phyloP scores from a whole-genome alignment of 2,329 filamentous ascomycete species.

The Colletotrichum tofieldiae region DNA sequence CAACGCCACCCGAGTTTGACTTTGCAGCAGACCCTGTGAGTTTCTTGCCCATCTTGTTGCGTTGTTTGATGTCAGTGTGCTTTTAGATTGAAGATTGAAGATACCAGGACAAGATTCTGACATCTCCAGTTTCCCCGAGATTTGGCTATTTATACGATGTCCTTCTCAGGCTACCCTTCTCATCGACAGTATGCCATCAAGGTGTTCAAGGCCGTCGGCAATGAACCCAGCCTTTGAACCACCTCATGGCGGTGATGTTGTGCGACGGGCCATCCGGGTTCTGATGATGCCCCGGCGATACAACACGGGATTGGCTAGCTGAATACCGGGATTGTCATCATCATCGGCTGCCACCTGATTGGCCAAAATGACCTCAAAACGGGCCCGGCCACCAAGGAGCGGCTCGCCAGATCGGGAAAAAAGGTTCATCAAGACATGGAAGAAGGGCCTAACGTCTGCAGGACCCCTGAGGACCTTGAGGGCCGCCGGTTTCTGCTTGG shows the following conservation, averaged over 20 bases:
- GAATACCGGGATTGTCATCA: constrained; percentile 32
- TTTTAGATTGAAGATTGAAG: neutral
- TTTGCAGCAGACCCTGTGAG: constrained; percentile 32
- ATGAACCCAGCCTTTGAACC: neutral
- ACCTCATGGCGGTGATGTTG: neutral
- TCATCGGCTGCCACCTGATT: constrained; percentile 34
- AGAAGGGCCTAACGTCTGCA: neutral
- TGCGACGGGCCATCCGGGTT: constrained; percentile 36
- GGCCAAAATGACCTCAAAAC: constrained; percentile 2
- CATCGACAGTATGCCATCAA: constrained; percentile 26
- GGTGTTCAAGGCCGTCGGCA: constrained; percentile 13
- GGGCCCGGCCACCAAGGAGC: constrained; percentile 10
- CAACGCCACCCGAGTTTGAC: constrained; percentile 13
- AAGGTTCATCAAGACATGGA: constrained; percentile 12
- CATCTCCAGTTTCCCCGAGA: neutral
- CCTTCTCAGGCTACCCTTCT: neutral
- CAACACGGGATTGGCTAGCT: constrained; percentile 38
- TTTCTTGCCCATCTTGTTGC: constrained; percentile 27
- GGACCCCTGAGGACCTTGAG: constrained; percentile 34
- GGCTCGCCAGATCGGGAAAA: constrained; percentile 12
- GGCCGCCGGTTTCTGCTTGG: neutral
- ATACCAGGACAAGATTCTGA: neutral
- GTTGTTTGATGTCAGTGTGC: too few relatives aligned
- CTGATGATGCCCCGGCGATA: constrained; percentile 18
- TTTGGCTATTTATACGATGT: constrained; percentile 21